Evolutionary conservation across 345 rosid genomes (phyloP), one percentile per base, ranked within the genome.

Genomic region (Anacardium occidentale): DNA sequence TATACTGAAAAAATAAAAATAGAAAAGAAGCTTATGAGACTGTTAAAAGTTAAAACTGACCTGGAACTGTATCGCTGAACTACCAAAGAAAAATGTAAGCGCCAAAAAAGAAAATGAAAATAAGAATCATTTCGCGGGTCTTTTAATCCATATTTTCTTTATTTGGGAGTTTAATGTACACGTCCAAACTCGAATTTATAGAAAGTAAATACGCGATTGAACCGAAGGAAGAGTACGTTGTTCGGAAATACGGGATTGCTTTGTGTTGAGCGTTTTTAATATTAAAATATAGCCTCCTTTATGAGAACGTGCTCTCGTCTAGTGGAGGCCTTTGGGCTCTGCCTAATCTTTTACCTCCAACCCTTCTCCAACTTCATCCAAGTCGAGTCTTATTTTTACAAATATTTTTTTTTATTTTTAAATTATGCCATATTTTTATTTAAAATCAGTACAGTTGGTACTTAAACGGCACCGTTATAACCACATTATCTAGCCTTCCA

Each of bases 101-200:
- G 74, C 67, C 67, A 71, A 71, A 61, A 34, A 20, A 13, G 29
- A 15, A 29, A 44, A 59, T 2, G 10, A 12, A 17, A 25, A 45
- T 2, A 34, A 5, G 9, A 29, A 60, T 47, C 24, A 26, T 58
- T 70, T 70, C 74, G 66, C 66, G 66, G 66, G 47, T 59, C 37
- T 69, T 69, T 55, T 57, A 55, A 37, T 56, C 25, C 3, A 14
- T 68, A 24, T 47, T 12, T 64, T 44, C 17, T 20, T 63, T 11
- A 42, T 21, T 24, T 63, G 26, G 4, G 70, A 25, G 24, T 47
- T 40, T 48, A 66, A 18, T 18, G 56, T 25, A 69, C 71, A 34
- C 48, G 26, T 32, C 32, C 52, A 42, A 12, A 26, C 14, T 68
- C 17, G 71, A 37, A 58, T 70, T 22, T 17, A 7, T 21, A 42